Evolutionary conservation across 1,284 basidiomycete genomes (phyloP).

Genomic region (Trametes sp.): DNA sequence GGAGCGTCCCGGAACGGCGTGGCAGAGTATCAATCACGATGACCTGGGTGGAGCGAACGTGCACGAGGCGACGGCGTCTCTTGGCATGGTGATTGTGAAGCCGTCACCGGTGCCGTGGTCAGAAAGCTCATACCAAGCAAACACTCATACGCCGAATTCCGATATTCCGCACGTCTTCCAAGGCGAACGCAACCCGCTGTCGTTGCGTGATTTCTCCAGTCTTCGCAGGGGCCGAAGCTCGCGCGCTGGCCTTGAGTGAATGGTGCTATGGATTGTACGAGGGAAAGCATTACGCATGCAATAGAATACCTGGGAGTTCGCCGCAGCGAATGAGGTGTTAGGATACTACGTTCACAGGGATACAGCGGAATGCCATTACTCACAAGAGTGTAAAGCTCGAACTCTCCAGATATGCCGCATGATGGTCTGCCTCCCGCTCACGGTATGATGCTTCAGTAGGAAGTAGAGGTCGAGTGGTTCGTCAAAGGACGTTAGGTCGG

Average conservation of each 20-base stretch:
- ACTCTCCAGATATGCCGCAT: neutral
- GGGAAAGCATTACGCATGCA: neutral
- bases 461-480: too few species aligned
- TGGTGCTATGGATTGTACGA: neutral
- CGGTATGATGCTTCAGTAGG: too few species aligned
- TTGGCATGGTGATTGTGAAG: constrained; percentile 1
- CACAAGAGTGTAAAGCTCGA: neutral
- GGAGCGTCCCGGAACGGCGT: constrained; percentile 14
- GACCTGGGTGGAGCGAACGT: constrained; percentile 6
- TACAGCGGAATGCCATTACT: too few species aligned
- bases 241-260: neutral
- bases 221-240: neutral
- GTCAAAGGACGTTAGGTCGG: too few species aligned
- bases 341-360: too few species aligned
- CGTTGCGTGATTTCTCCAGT: too few species aligned
- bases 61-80: neutral
- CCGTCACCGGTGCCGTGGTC: too few species aligned
- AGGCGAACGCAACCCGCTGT: too few species aligned
- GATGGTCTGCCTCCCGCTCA: neutral
- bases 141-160: too few species aligned
- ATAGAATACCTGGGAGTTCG: neutral
- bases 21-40: neutral
- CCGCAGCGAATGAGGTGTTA: neutral
- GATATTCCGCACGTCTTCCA: too few species aligned
- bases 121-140: too few species aligned